phyloP scores from a whole-genome alignment of 805 yeast species.

The Teunomyces gatunensis region DNA sequence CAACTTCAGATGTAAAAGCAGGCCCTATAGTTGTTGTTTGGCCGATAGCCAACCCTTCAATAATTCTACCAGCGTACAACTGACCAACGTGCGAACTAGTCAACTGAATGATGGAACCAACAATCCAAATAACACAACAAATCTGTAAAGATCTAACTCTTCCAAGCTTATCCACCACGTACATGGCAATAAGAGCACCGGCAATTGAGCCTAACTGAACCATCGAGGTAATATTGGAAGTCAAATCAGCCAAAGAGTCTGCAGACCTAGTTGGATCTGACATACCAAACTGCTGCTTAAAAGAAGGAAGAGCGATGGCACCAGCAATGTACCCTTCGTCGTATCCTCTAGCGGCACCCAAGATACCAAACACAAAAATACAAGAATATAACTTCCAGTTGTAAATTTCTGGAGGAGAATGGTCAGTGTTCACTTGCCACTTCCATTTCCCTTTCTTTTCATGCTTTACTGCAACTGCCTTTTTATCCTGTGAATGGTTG shows the following conservation, averaged over 20 bases:
- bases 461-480: neutral
- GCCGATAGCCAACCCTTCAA: constrained; percentile 25
- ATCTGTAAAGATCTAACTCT: constrained; percentile 21
- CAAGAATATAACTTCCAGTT: constrained; percentile 19
- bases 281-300: constrained; percentile 17
- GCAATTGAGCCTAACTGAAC: constrained; percentile 24
- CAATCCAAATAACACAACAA: constrained; percentile 19
- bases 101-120: constrained; percentile 19
- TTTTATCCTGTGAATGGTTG: constrained; percentile 3
- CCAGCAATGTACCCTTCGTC: constrained; percentile 25
- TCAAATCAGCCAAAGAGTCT: constrained; percentile 16
- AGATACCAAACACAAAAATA: constrained; percentile 20
- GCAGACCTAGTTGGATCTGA: constrained; percentile 14
- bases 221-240: constrained; percentile 24
- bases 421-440: constrained; percentile 14
- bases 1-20: constrained; percentile 21
- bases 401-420: constrained; percentile 21
- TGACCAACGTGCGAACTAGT: constrained; percentile 18
- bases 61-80: constrained; percentile 23
- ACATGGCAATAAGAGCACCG: constrained; percentile 24
- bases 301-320: constrained; percentile 17
- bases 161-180: constrained; percentile 21
- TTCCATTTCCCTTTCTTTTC: constrained; percentile 12
- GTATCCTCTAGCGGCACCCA: constrained; percentile 25
- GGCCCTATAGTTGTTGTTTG: constrained; percentile 26